Evolutionary conservation across 805 yeast genomes (phyloP).

Genomic region (Metschnikowia kunwiensis): DNA sequence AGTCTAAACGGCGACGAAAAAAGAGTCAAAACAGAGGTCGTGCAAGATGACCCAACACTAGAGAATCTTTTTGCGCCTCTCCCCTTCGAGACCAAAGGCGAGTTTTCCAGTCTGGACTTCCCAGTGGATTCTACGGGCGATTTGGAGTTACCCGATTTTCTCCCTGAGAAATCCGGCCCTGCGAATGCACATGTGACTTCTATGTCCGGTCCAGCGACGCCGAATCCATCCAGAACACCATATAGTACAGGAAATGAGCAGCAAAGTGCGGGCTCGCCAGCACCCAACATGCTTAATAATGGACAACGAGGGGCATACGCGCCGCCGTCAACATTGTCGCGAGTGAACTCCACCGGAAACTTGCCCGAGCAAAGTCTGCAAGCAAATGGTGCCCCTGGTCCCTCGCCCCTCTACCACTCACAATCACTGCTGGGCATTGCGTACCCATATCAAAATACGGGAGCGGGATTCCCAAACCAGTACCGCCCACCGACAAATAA

Average conservation of each 20-base stretch:
- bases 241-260: no score
- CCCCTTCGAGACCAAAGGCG: constrained; percentile 17
- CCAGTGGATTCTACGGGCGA: constrained; percentile 8
- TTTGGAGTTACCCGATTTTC: constrained; percentile 17
- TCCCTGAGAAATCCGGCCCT: constrained; percentile 10
- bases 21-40: constrained; percentile 13
- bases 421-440: constrained; percentile 2
- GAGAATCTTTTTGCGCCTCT: constrained; percentile 21
- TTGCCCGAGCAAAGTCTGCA: constrained; percentile 2
- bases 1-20: constrained; percentile 8
- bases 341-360: constrained; percentile 9
- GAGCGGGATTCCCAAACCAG: constrained; percentile 8
- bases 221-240: background rate
- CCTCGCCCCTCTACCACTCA: constrained; percentile 5
- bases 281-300: constrained; percentile 1
- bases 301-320: constrained; percentile 1
- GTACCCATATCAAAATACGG: constrained; percentile 11
- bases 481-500: constrained; percentile 6
- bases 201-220: constrained; percentile 3
- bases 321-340: constrained; percentile 6
- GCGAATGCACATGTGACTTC: background rate
- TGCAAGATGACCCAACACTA: constrained; percentile 10
- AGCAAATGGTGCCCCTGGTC: constrained; percentile 1
- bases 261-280: constrained; percentile 1
- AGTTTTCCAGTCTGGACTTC: constrained; percentile 9